These are phyloP conservation scores for Neurospora terricola DNA, from an alignment of 495 filamentous ascomycete species.

Conservation along the genomic window DNA sequence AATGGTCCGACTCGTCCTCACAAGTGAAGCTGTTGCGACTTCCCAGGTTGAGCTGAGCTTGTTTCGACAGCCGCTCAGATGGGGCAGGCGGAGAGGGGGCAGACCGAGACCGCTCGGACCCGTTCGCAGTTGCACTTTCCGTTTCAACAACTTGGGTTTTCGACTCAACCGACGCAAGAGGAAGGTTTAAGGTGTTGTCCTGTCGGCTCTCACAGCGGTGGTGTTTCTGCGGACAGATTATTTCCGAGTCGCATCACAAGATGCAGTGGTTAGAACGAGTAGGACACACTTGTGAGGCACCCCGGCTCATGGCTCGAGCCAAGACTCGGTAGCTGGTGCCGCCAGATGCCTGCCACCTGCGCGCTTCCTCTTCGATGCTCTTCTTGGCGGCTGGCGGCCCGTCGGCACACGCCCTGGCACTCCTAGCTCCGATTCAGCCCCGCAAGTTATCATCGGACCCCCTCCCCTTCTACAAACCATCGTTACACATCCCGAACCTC, in stretches of 20 bases:
- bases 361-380: not conserved
- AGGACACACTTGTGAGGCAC: not conserved
- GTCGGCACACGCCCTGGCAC: not conserved
- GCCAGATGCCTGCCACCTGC: constrained; percentile 8
- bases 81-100: not conserved
- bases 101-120: not conserved
- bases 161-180: not conserved
- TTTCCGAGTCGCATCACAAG: not conserved
- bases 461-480: constrained; percentile 8
- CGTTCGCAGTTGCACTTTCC: not conserved
- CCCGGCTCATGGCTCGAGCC: not conserved
- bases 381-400: not conserved
- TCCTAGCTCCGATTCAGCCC: not conserved
- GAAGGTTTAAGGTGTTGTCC: not conserved
- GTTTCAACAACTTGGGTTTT: not conserved
- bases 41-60: not conserved
- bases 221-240: not conserved
- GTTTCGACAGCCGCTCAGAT: not conserved
- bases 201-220: not conserved
- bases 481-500: constrained; percentile 12
- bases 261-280: not conserved
- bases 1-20: not conserved
- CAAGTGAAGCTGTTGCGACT: not conserved
- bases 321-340: not conserved
- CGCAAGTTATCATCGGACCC: constrained; percentile 7